phyloP scores from a whole-genome alignment of 129 eudicot genomes.

The Cynara cardunculus region DNA sequence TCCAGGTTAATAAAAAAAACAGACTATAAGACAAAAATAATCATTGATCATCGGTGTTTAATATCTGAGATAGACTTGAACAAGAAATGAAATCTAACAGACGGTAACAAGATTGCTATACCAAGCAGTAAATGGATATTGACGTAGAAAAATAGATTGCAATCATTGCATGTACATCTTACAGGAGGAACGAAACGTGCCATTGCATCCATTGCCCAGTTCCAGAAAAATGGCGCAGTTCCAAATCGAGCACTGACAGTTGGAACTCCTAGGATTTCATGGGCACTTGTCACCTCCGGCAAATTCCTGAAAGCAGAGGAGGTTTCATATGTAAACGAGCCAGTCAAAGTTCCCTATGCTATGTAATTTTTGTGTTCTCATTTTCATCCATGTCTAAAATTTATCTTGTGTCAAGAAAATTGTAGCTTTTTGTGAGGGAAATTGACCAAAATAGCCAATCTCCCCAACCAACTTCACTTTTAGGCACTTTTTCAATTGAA shows the following conservation, averaged over 20 bases:
- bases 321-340: not conserved
- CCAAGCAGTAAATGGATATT: not conserved
- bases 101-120: constrained; percentile 4
- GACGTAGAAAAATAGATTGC: not conserved
- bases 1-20: no score
- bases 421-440: not conserved
- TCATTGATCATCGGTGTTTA: constrained; percentile 10
- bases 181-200: constrained; percentile 66
- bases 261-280: constrained; percentile 77
- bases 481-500: no score
- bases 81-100: not conserved
- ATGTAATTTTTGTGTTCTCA: not conserved
- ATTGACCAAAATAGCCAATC: no score
- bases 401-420: not conserved
- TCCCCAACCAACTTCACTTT: no score
- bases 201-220: constrained; percentile 96
- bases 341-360: not conserved
- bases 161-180: constrained; percentile 17
- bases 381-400: not conserved
- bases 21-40: constrained; percentile 8
- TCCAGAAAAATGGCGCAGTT: constrained; percentile 95
- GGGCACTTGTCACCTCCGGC: constrained; percentile 83
- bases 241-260: constrained; percentile 99
- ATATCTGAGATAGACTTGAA: constrained; percentile 3
- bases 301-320: constrained; percentile 54